Percentiles rank a stretch among this genome's conserved stretches.
phyloP scores from a whole-genome alignment of 2,329 filamentous ascomycete genomes.

The Fusarium protoensiforme region DNA sequence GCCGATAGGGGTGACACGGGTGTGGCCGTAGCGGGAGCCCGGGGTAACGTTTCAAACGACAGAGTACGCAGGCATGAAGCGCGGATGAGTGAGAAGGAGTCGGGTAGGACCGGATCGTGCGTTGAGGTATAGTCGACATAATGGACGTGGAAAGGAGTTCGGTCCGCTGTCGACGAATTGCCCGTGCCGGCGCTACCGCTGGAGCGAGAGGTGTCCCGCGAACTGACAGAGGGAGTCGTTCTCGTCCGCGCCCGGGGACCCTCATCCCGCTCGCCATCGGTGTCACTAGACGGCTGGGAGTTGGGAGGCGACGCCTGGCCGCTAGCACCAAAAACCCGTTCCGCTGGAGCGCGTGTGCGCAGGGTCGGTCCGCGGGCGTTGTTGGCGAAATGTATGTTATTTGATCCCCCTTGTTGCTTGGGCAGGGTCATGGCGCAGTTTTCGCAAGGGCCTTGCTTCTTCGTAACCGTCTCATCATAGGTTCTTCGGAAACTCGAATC shows the following conservation, averaged over 20 bases:
- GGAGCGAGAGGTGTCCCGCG: constrained; percentile 61
- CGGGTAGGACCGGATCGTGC: constrained; percentile 69
- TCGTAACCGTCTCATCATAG: constrained; percentile 73
- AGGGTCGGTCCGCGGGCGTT: constrained; percentile 66
- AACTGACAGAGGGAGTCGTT: constrained; percentile 56
- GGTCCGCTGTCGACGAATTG: constrained; percentile 60
- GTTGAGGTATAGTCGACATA: constrained; percentile 76
- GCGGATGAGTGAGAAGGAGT: constrained; percentile 74
- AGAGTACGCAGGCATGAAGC: constrained; percentile 74
- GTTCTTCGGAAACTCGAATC: constrained; percentile 72
- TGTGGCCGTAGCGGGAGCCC: constrained; percentile 58
- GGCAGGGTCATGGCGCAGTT: constrained; percentile 74
- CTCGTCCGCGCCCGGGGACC: constrained; percentile 53
- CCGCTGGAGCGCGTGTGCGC: constrained; percentile 69
- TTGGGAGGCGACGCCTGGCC: constrained; percentile 62
- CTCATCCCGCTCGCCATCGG: constrained; percentile 62
- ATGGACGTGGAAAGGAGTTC: constrained; percentile 66
- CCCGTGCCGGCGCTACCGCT: constrained; percentile 59
- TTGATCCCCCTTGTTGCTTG: constrained; percentile 44
- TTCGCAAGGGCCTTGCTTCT: constrained; percentile 72
- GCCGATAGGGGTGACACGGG: constrained; percentile 50
- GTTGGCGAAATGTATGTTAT: constrained; percentile 44
- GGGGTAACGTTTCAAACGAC: constrained; percentile 73
- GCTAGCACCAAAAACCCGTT: constrained; percentile 63
- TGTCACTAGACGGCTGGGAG: constrained; percentile 64